phyloP scores from a whole-genome alignment of 345 rosid genomes.

The Cardamine chenopodiifolia region DNA sequence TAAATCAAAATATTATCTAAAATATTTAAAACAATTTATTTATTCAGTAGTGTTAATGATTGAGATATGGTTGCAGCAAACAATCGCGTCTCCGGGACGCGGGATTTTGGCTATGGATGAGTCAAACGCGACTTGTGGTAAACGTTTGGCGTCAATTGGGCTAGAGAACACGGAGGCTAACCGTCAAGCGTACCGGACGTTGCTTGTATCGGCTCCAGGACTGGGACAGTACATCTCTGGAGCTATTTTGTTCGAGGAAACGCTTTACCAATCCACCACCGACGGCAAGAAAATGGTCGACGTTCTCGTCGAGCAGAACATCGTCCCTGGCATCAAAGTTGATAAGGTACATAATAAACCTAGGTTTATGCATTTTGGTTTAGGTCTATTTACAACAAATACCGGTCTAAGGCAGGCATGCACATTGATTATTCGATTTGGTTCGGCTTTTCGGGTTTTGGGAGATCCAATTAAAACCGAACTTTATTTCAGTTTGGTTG shows the following conservation, averaged over 20 bases:
- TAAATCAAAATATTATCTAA: background rate
- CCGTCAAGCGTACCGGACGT: constrained; percentile 94
- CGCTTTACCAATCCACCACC: constrained; percentile 85
- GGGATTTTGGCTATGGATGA: constrained; percentile 99
- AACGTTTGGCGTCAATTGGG: constrained; percentile 86
- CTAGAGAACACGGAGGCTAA: constrained; percentile 95
- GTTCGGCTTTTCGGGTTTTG: too few relatives aligned
- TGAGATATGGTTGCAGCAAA: constrained; percentile 52
- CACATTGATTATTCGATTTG: too few relatives aligned
- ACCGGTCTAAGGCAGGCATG: too few relatives aligned
- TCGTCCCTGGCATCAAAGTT: constrained; percentile 96
- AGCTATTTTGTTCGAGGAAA: constrained; percentile 94
- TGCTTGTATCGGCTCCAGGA: constrained; percentile 75
- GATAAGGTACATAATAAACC: constrained; percentile 86
- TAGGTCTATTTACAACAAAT: too few relatives aligned
- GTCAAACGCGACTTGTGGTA: constrained; percentile 96
- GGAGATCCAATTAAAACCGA: too few relatives aligned
- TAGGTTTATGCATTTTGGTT: constrained; percentile 56
- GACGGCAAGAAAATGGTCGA: constrained; percentile 93
- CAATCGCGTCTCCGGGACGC: constrained; percentile 87
- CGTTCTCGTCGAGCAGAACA: constrained; percentile 78
- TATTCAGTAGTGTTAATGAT: background rate
- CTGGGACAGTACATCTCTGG: constrained; percentile 88
- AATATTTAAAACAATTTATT: background rate
- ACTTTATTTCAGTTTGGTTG: too few relatives aligned